A percentile compares a stretch with the other conserved stretches of the same genome.
phyloP scores from a whole-genome alignment of 169 alveolate genomes.

The Condylostoma magnum region DNA sequence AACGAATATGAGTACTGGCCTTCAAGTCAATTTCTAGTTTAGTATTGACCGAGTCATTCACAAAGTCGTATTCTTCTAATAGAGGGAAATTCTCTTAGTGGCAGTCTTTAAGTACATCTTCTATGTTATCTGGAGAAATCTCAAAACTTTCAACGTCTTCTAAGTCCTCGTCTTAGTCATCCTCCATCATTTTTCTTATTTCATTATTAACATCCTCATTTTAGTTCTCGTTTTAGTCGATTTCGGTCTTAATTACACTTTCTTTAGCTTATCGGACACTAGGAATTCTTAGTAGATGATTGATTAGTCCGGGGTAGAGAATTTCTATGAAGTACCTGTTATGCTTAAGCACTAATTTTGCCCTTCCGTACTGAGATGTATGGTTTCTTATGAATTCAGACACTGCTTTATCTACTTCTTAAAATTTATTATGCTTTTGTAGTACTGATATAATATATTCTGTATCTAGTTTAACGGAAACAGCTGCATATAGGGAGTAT shows the following conservation, averaged over 20 bases:
- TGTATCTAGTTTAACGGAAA: slow-evolving; percentile 92
- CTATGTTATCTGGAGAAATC: slow-evolving; percentile 84
- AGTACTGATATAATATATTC: slow-evolving; percentile 90
- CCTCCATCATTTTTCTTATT: slow-evolving; percentile 34
- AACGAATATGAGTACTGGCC: slow-evolving; percentile 92
- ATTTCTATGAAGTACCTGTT: slow-evolving; percentile 93
- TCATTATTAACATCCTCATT: slow-evolving; percentile 37
- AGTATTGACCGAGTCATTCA: slow-evolving; percentile 88
- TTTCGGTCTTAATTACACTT: slow-evolving; percentile 32
- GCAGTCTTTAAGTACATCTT: slow-evolving; percentile 88
- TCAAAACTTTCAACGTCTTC: slow-evolving; percentile 61
- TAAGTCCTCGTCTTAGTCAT: slow-evolving; percentile 35
- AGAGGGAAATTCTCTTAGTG: slow-evolving; percentile 90
- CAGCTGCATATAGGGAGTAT: slow-evolving; percentile 95
- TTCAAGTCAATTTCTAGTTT: slow-evolving; percentile 86
- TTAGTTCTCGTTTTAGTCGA: slow-evolving; percentile 37
- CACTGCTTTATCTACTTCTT: slow-evolving; percentile 76
- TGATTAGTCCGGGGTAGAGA: slow-evolving; percentile 77
- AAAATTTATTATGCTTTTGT: slow-evolving; percentile 90
- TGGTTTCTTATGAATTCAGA: slow-evolving; percentile 75
- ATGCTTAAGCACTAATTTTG: slow-evolving; percentile 91
- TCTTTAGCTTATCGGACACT: slow-evolving; percentile 73
- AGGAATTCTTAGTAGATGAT: slow-evolving; percentile 78
- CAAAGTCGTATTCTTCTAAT: slow-evolving; percentile 96
- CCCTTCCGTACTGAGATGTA: slow-evolving; percentile 89